These are phyloP conservation scores for Ceratobasidium sp. DNA, from an alignment of 1,284 basidiomycete genomes.

Conservation along the genomic window DNA sequence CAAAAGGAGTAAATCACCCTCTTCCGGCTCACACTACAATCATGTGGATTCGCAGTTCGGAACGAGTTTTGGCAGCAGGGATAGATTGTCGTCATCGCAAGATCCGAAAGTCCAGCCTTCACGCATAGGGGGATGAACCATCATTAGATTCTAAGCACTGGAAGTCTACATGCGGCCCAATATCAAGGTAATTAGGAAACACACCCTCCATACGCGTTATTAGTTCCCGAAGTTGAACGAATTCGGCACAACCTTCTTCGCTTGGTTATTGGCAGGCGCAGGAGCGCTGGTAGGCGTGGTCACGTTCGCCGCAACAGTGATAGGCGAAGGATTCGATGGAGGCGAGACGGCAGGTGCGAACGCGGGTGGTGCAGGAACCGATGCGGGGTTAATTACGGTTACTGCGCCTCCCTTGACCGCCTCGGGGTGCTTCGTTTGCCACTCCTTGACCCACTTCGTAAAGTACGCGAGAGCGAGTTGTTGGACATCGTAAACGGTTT, in stretches of 20 bases:
- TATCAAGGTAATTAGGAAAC: not conserved
- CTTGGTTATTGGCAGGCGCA: conserved; percentile 18
- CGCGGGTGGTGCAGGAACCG: conserved; percentile 23
- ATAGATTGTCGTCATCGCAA: not conserved
- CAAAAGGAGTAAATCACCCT: too few relatives aligned
- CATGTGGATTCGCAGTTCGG: too few relatives aligned
- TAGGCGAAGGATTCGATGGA: conserved; percentile 15
- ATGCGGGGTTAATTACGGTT: conserved; percentile 30
- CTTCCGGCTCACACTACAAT: too few relatives aligned
- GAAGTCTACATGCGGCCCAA: not conserved
- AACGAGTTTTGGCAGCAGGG: not conserved
- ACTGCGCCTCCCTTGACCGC: conserved; percentile 36
- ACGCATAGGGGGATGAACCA: not conserved
- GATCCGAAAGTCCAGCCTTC: not conserved
- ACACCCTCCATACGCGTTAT: too few relatives aligned
- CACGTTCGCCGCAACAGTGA: conserved; percentile 32
- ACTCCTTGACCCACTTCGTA: conserved; percentile 43
- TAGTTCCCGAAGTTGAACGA: conserved; percentile 36
- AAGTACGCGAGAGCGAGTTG: conserved; percentile 42
- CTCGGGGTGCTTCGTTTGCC: conserved; percentile 40
- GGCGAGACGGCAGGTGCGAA: conserved; percentile 26
- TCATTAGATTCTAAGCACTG: not conserved
- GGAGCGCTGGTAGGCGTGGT: conserved; percentile 10
- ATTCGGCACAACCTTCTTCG: conserved; percentile 33
- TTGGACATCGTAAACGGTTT: conserved; percentile 42